Evolutionary conservation across 768 basidiomycete species (phyloP).

Genomic region (Pluteus cervinus): DNA sequence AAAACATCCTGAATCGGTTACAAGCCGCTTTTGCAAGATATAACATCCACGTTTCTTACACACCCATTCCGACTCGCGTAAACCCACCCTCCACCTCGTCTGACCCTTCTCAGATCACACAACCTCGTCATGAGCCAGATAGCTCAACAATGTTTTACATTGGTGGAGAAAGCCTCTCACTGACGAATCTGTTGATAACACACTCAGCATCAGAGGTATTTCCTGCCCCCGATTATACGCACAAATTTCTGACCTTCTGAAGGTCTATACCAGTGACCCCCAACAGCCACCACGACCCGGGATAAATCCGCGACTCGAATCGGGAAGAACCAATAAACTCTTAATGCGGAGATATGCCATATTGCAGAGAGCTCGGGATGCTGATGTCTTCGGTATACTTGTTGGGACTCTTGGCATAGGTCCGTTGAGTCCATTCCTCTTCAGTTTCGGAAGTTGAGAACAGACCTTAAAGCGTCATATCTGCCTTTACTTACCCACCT

Average conservation of each 20-base stretch:
- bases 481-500: slow-evolving; percentile 80
- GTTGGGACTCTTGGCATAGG: slow-evolving; percentile 91
- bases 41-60: no score
- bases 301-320: slow-evolving; percentile 51
- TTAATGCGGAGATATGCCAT: slow-evolving; percentile 87
- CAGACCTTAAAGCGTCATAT: slow-evolving; percentile 63
- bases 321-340: slow-evolving; percentile 66
- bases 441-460: neutral
- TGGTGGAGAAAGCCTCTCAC: slow-evolving; percentile 71
- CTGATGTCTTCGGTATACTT: slow-evolving; percentile 92
- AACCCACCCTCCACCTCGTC: slow-evolving; percentile 2
- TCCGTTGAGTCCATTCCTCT: slow-evolving; percentile 24
- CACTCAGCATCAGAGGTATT: slow-evolving; percentile 58
- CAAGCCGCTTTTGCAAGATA: no score
- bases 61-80: no score
- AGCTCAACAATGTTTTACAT: slow-evolving; percentile 45
- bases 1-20: no score
- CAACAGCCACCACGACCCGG: slow-evolving; percentile 58
- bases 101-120: slow-evolving; percentile 24
- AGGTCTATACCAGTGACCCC: slow-evolving; percentile 47
- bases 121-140: no score
- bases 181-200: slow-evolving; percentile 85
- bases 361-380: slow-evolving; percentile 83
- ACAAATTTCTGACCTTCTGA: neutral
- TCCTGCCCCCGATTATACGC: neutral